Evolutionary conservation across 192 early-diverging fungal genomes (phyloP), one percentile per base, ranked within the genome.

Genomic region (Entomortierella parvispora): DNA sequence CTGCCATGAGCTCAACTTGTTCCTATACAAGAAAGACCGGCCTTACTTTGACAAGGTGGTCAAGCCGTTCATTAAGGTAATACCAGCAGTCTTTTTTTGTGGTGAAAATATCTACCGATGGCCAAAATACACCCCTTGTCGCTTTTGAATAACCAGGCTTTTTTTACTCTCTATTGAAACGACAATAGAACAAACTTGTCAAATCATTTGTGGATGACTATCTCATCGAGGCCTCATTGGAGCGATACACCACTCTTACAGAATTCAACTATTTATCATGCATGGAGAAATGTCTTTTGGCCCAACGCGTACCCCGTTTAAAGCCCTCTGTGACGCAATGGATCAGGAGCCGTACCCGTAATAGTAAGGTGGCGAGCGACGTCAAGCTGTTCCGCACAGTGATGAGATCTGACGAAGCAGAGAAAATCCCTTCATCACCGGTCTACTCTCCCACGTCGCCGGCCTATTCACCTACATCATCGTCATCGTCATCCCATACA

Each of bases 1-100:
- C 4, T 86, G 81, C 33, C 71, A 86, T 45, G 85, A 86, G 60
- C 52, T 84, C 34, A 84, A 84, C 46, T 64, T 86, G 34, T 86
- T 83, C 76, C 20, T 86, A 15, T 82, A 77, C 56, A 74, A 81
- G 28, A 83, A 84, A 55, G 85, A 86, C 54, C 47, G 47, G 10
- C 31, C 31, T 2, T 86, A 79, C 58, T 86, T 84, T 61, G 62
- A 81, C 32, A n/a, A 22, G 0, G 59, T 72, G 26, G 69, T 83
- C 10, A 45, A 47, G 11, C 74, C 81, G 8, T 80, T 68, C 32
- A 56, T 86, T 18, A 76, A 82, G 85, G 85, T 86, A 79, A 55
- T 23, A 49, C 20, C 6, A 5, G 9, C 14, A 3, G 9, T 49
- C 20, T 10, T 8, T 7, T 23, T 23, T 17, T 47, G 18, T n/a